Conservation (phyloP, 2,329 filamentous ascomycete species). For the Microdochium paspali region DNA sequence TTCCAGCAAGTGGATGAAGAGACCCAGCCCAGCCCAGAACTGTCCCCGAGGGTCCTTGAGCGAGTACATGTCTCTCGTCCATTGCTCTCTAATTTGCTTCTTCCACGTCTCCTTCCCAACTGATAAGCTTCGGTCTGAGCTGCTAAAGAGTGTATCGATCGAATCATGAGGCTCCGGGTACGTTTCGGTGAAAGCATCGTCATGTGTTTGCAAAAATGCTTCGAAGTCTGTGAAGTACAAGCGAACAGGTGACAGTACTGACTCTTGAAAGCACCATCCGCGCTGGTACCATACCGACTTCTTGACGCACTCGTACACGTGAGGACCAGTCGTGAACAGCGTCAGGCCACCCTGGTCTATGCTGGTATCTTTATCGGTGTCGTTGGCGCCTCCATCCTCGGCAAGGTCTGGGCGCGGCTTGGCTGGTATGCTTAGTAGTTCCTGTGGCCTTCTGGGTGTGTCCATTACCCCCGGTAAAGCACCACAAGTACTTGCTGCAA, state of each 20-base stretch:
- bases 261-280: slow-evolving; percentile 7
- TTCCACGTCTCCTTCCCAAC: background rate
- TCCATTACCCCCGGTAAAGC: slow-evolving; percentile 1
- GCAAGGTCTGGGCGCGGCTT: background rate
- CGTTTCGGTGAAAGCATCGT: background rate
- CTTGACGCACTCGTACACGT: background rate
- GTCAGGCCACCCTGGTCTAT: slow-evolving; percentile 1
- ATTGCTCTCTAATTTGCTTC: background rate
- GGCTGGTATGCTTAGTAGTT: background rate
- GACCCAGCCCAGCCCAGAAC: background rate
- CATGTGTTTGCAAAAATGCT: background rate
- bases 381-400: too few relatives aligned
- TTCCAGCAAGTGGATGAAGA: background rate
- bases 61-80: background rate
- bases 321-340: slow-evolving; percentile 1
- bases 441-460: background rate
- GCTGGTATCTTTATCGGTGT: too few relatives aligned
- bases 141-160: background rate
- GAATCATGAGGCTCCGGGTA: slow-evolving; percentile 1
- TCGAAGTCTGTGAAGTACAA: slow-evolving; percentile 4
- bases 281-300: slow-evolving; percentile 1
- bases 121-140: background rate
- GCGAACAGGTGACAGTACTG: background rate
- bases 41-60: background rate
- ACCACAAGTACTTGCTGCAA: slow-evolving; percentile 3